Percentiles rank a stretch among this genome's conserved stretches.
Evolutionary conservation across 2,329 filamentous ascomycete genomes (phyloP).

Genomic region (Talaromyces atroroseus): DNA sequence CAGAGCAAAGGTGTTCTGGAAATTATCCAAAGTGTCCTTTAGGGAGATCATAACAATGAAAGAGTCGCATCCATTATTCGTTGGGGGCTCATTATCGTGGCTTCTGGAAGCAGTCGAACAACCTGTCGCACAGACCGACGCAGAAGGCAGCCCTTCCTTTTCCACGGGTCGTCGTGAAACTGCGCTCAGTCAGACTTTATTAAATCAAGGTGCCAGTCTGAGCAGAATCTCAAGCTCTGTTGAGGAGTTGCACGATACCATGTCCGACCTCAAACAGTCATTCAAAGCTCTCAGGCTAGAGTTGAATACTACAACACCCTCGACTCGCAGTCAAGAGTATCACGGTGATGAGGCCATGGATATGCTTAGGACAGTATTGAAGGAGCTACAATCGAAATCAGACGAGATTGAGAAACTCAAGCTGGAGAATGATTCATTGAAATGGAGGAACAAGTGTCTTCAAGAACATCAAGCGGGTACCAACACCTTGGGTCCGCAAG

Average conservation of each 20-base stretch:
- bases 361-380: conserved; percentile 35
- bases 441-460: conserved; percentile 30
- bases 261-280: conserved; percentile 35
- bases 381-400: conserved; percentile 34
- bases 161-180: conserved; percentile 18
- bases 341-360: conserved; percentile 24
- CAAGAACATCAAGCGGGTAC: conserved; percentile 23
- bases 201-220: conserved; percentile 32
- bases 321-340: conserved; percentile 20
- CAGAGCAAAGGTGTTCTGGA: conserved; percentile 37
- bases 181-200: conserved; percentile 30
- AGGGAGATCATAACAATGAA: conserved; percentile 37
- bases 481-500: conserved; percentile 6
- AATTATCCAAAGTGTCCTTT: conserved; percentile 34
- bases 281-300: conserved; percentile 35
- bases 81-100: conserved; percentile 28
- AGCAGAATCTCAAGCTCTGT: conserved; percentile 36
- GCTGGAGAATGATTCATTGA: conserved; percentile 34
- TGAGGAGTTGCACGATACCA: conserved; percentile 34
- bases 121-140: conserved; percentile 16
- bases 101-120: conserved; percentile 20
- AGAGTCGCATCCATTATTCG: conserved; percentile 31
- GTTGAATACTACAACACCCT: conserved; percentile 25
- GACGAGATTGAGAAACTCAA: conserved; percentile 36
- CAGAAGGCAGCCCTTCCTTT: conserved; percentile 20